Percentiles rank a stretch among this genome's conserved stretches.
Evolutionary conservation across 2,329 filamentous ascomycete species (phyloP).

Genomic region (Fusarium floridanum): DNA sequence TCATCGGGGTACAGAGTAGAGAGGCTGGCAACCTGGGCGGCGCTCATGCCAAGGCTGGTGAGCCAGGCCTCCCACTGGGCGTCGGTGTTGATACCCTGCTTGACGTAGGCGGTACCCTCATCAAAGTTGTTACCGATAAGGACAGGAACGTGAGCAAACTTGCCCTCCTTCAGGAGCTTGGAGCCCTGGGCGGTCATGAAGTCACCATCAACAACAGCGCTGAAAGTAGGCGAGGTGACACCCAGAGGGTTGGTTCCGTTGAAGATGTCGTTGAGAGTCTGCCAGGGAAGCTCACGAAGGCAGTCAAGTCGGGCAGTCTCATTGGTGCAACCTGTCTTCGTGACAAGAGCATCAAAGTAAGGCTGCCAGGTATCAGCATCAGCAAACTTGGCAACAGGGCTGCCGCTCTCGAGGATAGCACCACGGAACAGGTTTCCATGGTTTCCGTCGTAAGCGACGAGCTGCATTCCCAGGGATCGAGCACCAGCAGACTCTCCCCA

Average conservation of each 20-base stretch:
- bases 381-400: slow-evolving; percentile 47
- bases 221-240: slow-evolving; percentile 31
- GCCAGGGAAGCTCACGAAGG: slow-evolving; percentile 49
- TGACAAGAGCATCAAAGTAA: slow-evolving; percentile 49
- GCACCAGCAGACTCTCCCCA: slow-evolving; percentile 68
- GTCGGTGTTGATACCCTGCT: slow-evolving; percentile 66
- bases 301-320: slow-evolving; percentile 47
- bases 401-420: slow-evolving; percentile 64
- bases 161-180: slow-evolving; percentile 66
- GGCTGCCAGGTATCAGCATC: slow-evolving; percentile 41
- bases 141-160: slow-evolving; percentile 74
- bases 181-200: slow-evolving; percentile 59
- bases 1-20: slow-evolving; percentile 64
- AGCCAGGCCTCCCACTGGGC: slow-evolving; percentile 58
- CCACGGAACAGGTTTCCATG: slow-evolving; percentile 67
- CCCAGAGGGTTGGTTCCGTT: slow-evolving; percentile 38
- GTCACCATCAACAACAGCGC: slow-evolving; percentile 52
- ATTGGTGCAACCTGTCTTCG: slow-evolving; percentile 39
- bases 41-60: slow-evolving; percentile 37
- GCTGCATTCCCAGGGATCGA: slow-evolving; percentile 62
- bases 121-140: slow-evolving; percentile 73
- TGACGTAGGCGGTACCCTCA: slow-evolving; percentile 70
- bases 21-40: slow-evolving; percentile 51
- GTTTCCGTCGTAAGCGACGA: slow-evolving; percentile 64
- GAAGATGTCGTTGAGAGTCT: slow-evolving; percentile 49